Conservation (phyloP, 2,329 filamentous ascomycete species). For the Dissoconium aciculare region DNA sequence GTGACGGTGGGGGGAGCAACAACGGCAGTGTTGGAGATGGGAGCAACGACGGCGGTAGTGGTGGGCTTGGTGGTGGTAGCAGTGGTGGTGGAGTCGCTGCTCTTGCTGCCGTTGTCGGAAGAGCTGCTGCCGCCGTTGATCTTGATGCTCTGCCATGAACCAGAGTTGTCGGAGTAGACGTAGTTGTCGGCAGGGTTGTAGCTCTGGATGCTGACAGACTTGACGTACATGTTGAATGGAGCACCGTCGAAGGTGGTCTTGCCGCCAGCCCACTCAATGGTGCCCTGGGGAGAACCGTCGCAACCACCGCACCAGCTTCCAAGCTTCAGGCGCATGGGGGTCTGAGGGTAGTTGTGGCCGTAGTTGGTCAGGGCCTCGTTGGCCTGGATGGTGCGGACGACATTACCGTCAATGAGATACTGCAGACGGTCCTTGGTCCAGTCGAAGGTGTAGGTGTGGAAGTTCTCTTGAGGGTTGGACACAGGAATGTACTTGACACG, state of each 20-base stretch:
- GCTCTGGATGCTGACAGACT: constrained; percentile 37
- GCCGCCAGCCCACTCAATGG: constrained; percentile 53
- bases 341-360: constrained; percentile 61
- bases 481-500: constrained; percentile 51
- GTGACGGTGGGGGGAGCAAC: constrained; percentile 13
- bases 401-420: constrained; percentile 54
- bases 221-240: constrained; percentile 39
- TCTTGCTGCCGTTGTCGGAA: constrained; percentile 13
- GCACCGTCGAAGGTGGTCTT: constrained; percentile 32
- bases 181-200: constrained; percentile 38
- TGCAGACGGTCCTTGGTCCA: constrained; percentile 55
- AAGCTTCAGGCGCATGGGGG: constrained; percentile 52
- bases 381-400: constrained; percentile 53
- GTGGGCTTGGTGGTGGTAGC: constrained; percentile 12
- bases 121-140: constrained; percentile 22
- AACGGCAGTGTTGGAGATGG: constrained; percentile 9
- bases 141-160: constrained; percentile 36
- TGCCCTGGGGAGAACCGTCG: constrained; percentile 37
- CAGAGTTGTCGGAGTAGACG: constrained; percentile 35
- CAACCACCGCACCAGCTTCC: constrained; percentile 37
- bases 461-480: constrained; percentile 40
- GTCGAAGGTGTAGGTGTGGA: constrained; percentile 56
- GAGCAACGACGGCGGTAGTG: neutral
- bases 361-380: constrained; percentile 44
- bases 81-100: constrained; percentile 12